phyloP scores from a whole-genome alignment of 495 filamentous ascomycete species.

The Aspergillus bridgeri region DNA sequence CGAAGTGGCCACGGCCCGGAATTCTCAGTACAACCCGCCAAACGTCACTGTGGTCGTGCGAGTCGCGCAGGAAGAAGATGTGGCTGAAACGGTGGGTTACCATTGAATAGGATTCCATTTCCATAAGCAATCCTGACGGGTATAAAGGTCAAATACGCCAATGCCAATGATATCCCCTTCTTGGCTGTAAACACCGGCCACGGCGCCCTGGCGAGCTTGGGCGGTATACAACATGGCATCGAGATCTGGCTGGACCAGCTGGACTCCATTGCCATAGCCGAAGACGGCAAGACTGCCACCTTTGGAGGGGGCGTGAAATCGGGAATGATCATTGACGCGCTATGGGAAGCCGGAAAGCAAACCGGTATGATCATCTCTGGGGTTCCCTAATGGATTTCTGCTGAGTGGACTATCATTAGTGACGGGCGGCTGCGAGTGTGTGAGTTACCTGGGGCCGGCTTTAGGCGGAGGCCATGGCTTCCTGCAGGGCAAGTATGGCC shows the following conservation, averaged over 20 bases:
- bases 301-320: conserved; percentile 18
- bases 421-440: conserved; percentile 18
- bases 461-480: conserved; percentile 20
- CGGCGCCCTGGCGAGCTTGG: conserved; percentile 10
- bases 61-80: conserved; percentile 14
- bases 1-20: conserved; percentile 6
- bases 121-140: neutral
- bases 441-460: conserved; percentile 14
- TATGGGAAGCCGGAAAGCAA: conserved; percentile 16
- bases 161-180: conserved; percentile 14
- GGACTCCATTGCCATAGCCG: conserved; percentile 6
- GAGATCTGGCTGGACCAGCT: conserved; percentile 20
- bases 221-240: conserved; percentile 13
- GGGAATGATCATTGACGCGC: conserved; percentile 2
- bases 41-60: conserved; percentile 16
- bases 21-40: conserved; percentile 9
- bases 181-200: conserved; percentile 18
- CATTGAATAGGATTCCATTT: neutral
- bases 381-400: neutral
- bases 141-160: conserved; percentile 16
- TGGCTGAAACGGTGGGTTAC: conserved; percentile 10
- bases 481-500: conserved; percentile 16
- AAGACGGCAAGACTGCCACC: conserved; percentile 14
- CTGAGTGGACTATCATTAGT: neutral
- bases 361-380: conserved; percentile 2